Evolutionary conservation across 176 grass and related monocot species (phyloP).

Genomic region (Phoenix roebelenii): DNA sequence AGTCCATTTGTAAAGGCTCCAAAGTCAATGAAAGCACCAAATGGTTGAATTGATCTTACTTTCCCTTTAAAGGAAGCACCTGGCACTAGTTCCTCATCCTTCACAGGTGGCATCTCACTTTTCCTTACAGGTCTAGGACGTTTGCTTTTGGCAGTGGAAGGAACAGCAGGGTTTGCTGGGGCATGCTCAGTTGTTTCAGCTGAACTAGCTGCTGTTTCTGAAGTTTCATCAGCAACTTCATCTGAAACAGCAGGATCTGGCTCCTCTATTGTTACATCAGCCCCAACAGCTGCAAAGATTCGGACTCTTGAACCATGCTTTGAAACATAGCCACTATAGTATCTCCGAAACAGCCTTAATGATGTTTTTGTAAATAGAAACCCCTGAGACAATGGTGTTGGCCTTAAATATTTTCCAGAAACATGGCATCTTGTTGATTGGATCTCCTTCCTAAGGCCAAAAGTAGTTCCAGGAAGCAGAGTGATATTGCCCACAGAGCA

Average conservation of each 20-base stretch:
- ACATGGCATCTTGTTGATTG: conserved; percentile 41
- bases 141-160: conserved; percentile 32
- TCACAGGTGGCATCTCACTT: conserved; percentile 64
- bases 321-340: conserved; percentile 36
- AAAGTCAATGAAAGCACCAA: conserved; percentile 85
- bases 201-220: conserved; percentile 30
- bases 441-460: conserved; percentile 34
- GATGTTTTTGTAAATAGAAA: conserved; percentile 43
- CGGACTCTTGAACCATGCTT: conserved; percentile 29
- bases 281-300: conserved; percentile 39
- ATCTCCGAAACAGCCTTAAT: conserved; percentile 41
- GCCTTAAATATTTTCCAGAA: conserved; percentile 31
- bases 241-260: conserved; percentile 35
- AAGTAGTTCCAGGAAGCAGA: conserved; percentile 50
- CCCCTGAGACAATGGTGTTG: conserved; percentile 16
- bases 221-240: conserved; percentile 40
- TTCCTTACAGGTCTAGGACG: conserved; percentile 32
- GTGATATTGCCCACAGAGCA: conserved; percentile 64
- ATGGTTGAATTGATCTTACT: conserved; percentile 79
- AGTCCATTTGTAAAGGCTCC: conserved; percentile 79
- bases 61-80: conserved; percentile 72
- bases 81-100: conserved; percentile 65
- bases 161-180: conserved; percentile 9
- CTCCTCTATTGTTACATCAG: conserved; percentile 52
- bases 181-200: conserved; percentile 24